phyloP scores from a whole-genome alignment of 2,329 filamentous ascomycete species.

The Dryadomyces quercus-mongolicae region DNA sequence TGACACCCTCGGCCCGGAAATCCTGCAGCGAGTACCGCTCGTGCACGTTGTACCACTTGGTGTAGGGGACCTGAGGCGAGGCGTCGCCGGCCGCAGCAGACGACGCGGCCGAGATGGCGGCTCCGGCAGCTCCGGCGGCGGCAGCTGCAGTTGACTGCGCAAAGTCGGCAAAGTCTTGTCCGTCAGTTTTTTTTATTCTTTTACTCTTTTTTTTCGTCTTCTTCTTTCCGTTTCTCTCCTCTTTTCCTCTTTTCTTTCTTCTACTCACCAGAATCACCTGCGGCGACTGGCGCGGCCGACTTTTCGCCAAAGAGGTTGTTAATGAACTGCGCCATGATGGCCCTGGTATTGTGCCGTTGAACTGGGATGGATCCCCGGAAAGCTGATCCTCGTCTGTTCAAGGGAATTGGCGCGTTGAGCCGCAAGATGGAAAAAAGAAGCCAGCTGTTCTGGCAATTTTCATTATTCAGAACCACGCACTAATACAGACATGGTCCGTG shows the following conservation, averaged over 20 bases:
- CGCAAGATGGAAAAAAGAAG: neutral
- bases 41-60: constrained; percentile 94
- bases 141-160: constrained; percentile 59
- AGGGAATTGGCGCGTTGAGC: neutral
- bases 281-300: constrained; percentile 37
- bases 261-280: constrained; percentile 51
- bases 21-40: constrained; percentile 76
- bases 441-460: neutral
- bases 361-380: neutral
- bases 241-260: neutral
- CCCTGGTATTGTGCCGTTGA: constrained; percentile 4
- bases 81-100: constrained; percentile 23
- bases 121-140: constrained; percentile 33
- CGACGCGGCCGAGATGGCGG: constrained; percentile 25
- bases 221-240: neutral
- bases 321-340: constrained; percentile 43
- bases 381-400: neutral
- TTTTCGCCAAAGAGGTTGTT: constrained; percentile 60
- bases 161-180: constrained; percentile 84
- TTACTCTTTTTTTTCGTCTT: constrained; percentile 1
- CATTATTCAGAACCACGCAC: neutral
- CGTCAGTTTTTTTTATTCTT: constrained; percentile 4
- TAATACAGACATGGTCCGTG: neutral
- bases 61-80: constrained; percentile 52
- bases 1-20: constrained; percentile 77